phyloP scores from a whole-genome alignment of 140 eudicot genomes.

The Flaveria floridana region DNA sequence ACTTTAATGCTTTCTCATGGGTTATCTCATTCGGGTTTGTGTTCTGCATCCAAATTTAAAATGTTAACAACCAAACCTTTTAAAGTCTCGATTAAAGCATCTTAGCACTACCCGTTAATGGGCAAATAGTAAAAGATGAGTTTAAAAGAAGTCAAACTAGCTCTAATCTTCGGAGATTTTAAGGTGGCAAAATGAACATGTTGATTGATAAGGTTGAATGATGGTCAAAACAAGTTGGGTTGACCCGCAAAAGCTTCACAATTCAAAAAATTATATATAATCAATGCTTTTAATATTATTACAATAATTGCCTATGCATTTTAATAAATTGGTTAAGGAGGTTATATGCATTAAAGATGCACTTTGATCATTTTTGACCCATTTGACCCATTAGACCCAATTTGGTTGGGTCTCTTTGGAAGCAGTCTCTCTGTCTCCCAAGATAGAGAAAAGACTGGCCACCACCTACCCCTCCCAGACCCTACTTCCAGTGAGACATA shows the following conservation, averaged over 20 bases:
- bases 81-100: no score
- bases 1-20: slow-evolving; percentile 65
- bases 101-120: not conserved
- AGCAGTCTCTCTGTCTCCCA: no score
- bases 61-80: not conserved
- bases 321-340: not conserved
- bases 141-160: not conserved
- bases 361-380: no score
- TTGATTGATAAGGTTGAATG: no score
- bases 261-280: no score
- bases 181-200: no score
- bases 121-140: not conserved
- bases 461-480: no score
- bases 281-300: not conserved
- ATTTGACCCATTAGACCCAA: not conserved
- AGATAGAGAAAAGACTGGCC: no score
- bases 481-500: no score
- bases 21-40: slow-evolving; percentile 50
- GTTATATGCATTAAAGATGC: not conserved
- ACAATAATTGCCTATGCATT: no score
- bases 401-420: no score
- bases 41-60: slow-evolving; percentile 40
- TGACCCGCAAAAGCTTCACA: not conserved
- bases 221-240: not conserved
- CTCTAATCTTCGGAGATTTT: not conserved